Evolutionary conservation across 2,329 filamentous ascomycete species (phyloP).

Genomic region (Botrytis byssoidea): DNA sequence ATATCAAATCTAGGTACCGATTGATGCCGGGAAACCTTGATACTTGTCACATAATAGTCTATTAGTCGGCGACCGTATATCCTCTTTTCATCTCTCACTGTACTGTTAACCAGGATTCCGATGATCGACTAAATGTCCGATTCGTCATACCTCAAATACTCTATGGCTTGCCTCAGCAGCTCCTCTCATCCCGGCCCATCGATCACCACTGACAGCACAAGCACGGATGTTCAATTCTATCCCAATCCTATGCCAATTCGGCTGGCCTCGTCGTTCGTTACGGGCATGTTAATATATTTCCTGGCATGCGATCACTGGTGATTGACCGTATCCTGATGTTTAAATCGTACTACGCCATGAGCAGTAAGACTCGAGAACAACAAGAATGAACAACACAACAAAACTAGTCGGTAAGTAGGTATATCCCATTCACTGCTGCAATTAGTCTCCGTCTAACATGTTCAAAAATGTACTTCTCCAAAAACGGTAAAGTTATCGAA

Average conservation of each 20-base stretch:
- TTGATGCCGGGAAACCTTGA: slow-evolving; percentile 10
- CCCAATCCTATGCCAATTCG: not conserved
- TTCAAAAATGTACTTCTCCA: not conserved
- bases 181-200: not conserved
- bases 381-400: not conserved
- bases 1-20: not conserved
- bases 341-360: slow-evolving; percentile 3
- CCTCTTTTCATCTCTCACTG: not conserved
- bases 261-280: slow-evolving; percentile 3
- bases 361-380: not conserved
- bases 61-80: slow-evolving; percentile 9
- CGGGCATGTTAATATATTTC: slow-evolving; percentile 12
- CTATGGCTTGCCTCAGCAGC: slow-evolving; percentile 13
- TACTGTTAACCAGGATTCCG: not conserved
- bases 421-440: not conserved
- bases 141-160: slow-evolving; percentile 1
- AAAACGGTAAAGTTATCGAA: not conserved
- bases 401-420: not conserved
- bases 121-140: slow-evolving; percentile 12
- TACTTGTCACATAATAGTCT: slow-evolving; percentile 15
- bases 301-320: slow-evolving; percentile 9
- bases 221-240: not conserved
- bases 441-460: not conserved
- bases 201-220: slow-evolving; percentile 16
- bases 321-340: not conserved